Evolutionary conservation across 345 rosid genomes (phyloP).

Genomic region (Acer saccharum): DNA sequence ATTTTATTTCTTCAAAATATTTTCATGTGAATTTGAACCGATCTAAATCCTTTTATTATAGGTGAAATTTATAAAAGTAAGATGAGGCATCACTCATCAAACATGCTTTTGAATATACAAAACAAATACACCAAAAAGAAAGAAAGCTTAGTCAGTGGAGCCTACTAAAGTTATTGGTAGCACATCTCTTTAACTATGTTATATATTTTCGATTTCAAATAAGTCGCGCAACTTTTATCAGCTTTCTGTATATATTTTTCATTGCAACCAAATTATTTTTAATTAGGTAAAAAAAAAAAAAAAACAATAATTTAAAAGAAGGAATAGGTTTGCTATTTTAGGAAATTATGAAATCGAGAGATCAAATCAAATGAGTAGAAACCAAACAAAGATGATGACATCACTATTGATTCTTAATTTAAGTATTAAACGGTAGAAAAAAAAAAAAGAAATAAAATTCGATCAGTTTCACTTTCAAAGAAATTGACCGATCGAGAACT

Average conservation of each 20-base stretch:
- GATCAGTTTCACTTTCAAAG: background rate
- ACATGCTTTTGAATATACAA: background rate
- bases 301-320: background rate
- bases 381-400: background rate
- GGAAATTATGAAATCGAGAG: background rate
- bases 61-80: background rate
- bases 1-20: too few species aligned
- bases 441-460: background rate
- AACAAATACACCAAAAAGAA: conserved; percentile 26
- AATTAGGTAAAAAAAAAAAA: background rate
- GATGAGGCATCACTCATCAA: background rate
- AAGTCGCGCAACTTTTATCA: conserved; percentile 12
- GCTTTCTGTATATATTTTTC: background rate
- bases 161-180: conserved; percentile 26
- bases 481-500: background rate
- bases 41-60: too few species aligned
- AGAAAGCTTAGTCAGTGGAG: conserved; percentile 21
- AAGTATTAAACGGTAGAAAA: background rate
- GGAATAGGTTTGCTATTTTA: background rate
- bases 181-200: conserved; percentile 13
- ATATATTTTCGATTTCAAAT: conserved; percentile 8
- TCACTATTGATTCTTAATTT: background rate
- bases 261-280: background rate
- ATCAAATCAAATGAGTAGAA: background rate
- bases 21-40: too few species aligned